A percentile compares a stretch with the other conserved stretches of the same genome.
These are phyloP conservation scores for Tilletiopsis washingtonensis DNA, from an alignment of 1,284 basidiomycete species.

Conservation along the genomic window DNA sequence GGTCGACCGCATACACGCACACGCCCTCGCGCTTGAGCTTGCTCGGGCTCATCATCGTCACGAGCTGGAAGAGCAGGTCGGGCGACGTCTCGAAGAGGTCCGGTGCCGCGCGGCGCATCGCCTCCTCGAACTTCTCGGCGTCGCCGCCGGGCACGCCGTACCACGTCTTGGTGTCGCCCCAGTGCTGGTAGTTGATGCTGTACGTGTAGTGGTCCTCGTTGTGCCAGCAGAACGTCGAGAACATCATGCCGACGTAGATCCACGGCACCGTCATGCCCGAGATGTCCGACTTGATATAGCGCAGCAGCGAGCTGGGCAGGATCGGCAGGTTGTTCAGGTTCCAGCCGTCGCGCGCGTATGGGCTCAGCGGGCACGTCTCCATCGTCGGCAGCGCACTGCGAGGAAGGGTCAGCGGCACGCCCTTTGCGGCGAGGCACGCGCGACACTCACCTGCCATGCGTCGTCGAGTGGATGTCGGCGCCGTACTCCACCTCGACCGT, in stretches of 20 bases:
- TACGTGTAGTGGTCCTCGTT: conserved; percentile 99
- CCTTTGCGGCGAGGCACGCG: neutral
- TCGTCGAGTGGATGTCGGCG: conserved; percentile 94
- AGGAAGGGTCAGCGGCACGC: conserved; percentile 4
- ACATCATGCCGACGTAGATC: conserved; percentile 99
- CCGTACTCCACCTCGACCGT: conserved; percentile 98
- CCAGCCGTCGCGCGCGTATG: conserved; percentile 87
- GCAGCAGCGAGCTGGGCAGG: conserved; percentile 70
- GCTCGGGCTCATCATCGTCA: conserved; percentile 94
- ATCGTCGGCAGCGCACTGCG: conserved; percentile 83
- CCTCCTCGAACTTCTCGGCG: conserved; percentile 90
- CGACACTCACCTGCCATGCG: conserved; percentile 81
- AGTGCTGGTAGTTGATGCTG: conserved; percentile 65
- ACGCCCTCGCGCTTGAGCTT: conserved; percentile 79
- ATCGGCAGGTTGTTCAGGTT: conserved; percentile 97
- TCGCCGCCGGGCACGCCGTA: conserved; percentile 92
- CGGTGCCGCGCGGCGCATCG: conserved; percentile 88
- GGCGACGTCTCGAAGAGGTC: conserved; percentile 98
- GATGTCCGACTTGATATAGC: conserved; percentile 95
- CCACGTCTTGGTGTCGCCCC: conserved; percentile 99
- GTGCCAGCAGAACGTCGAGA: conserved; percentile 99
- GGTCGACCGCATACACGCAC: conserved; percentile 88
- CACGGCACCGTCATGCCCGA: conserved; percentile 99
- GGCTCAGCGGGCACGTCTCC: conserved; percentile 79
- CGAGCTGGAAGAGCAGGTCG: conserved; percentile 90